Conservation (phyloP, 208 protist species). For the Blechomonas ayalai region DNA sequence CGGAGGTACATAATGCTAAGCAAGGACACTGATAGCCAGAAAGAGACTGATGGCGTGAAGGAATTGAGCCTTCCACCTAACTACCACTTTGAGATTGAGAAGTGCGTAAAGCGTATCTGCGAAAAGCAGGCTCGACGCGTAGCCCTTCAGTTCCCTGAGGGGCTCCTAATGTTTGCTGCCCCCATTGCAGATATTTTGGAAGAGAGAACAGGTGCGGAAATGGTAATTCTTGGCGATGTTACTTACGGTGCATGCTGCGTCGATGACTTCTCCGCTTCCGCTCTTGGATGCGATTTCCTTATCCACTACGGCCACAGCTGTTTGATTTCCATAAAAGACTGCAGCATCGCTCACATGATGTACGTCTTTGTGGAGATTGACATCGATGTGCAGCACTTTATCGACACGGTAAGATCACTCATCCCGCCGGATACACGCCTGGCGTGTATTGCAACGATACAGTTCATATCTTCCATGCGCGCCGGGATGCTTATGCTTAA, state of each 20-base stretch:
- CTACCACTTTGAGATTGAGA: slow-evolving; percentile 99
- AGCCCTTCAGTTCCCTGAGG: slow-evolving; percentile 98
- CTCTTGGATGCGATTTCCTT: slow-evolving; percentile 96
- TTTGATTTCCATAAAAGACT: slow-evolving; percentile 92
- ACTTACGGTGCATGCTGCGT: slow-evolving; percentile 99
- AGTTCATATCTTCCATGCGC: slow-evolving; percentile 95
- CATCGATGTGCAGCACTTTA: slow-evolving; percentile 96
- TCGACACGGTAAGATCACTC: slow-evolving; percentile 92
- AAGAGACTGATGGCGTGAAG: slow-evolving; percentile 6
- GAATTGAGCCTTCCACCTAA: slow-evolving; percentile 88
- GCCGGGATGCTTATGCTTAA: slow-evolving; percentile 68
- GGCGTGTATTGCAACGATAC: slow-evolving; percentile 94
- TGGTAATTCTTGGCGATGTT: slow-evolving; percentile 98
- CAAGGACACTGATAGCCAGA: background rate
- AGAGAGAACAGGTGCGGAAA: slow-evolving; percentile 79
- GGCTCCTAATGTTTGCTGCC: slow-evolving; percentile 95
- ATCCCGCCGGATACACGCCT: slow-evolving; percentile 71
- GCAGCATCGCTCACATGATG: slow-evolving; percentile 91
- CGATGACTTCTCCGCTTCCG: slow-evolving; percentile 95
- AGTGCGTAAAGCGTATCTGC: slow-evolving; percentile 94
- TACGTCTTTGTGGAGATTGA: slow-evolving; percentile 99
- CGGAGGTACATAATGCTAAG: too few species aligned
- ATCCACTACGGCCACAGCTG: slow-evolving; percentile 99
- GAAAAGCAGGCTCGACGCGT: slow-evolving; percentile 86
- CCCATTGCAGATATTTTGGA: slow-evolving; percentile 97